These are phyloP conservation scores for Schizothecium vesticola DNA, from an alignment of 495 filamentous ascomycete genomes.

Conservation along the genomic window DNA sequence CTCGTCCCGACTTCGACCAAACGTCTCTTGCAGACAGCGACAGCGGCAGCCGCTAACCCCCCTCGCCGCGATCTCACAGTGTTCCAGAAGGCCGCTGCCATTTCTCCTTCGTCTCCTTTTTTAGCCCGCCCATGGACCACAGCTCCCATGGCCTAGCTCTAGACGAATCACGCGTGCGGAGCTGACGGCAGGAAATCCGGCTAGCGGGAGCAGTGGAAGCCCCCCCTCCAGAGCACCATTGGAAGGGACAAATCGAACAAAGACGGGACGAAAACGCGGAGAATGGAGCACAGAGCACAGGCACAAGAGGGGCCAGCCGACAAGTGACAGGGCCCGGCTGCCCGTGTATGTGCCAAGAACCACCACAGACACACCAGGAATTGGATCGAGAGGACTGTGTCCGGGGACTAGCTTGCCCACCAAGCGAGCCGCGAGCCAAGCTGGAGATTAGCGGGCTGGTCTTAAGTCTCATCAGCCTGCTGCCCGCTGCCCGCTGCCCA, in stretches of 20 bases:
- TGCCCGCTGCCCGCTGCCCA: background rate
- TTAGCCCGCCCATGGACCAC: conserved; percentile 4
- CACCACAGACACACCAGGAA: background rate
- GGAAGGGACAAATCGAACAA: background rate
- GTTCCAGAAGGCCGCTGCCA: conserved; percentile 21
- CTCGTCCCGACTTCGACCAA: background rate
- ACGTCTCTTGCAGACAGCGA: conserved; percentile 11
- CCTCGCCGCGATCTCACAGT: conserved; percentile 12
- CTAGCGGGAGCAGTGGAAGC: background rate
- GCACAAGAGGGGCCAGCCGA: conserved; percentile 1
- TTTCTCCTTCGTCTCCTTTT: conserved; percentile 4
- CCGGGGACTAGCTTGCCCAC: background rate
- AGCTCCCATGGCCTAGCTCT: background rate
- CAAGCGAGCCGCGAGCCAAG: background rate
- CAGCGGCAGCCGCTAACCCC: conserved; percentile 5
- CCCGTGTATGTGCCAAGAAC: background rate
- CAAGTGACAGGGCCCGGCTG: background rate
- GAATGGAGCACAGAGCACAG: background rate
- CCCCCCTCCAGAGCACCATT: background rate
- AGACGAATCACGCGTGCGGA: conserved; percentile 2
- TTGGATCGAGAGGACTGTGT: background rate
- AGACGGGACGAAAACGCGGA: conserved; percentile 1
- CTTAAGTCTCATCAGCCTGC: background rate
- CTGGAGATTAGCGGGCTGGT: background rate
- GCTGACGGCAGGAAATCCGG: background rate